Percentiles rank a stretch among this genome's conserved stretches.
Conservation (phyloP, 805 yeast species). For the Candida patagonica region DNA sequence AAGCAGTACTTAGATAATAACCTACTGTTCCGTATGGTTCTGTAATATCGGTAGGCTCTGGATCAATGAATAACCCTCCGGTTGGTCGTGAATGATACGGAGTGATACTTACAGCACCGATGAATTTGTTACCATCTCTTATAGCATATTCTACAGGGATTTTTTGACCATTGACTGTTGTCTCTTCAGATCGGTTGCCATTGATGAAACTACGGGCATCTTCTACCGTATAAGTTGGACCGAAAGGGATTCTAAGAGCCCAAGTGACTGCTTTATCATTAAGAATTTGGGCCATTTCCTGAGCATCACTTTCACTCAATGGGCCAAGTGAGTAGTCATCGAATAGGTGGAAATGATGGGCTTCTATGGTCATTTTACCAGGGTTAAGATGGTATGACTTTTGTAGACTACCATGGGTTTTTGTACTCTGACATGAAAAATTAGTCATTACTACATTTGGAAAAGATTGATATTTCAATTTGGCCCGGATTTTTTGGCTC, state of each 20-base stretch:
- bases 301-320: neutral
- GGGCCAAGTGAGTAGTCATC: neutral
- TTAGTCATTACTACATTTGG: too few relatives aligned
- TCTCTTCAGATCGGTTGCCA: neutral
- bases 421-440: too few relatives aligned
- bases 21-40: constrained; percentile 11
- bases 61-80: neutral
- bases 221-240: constrained; percentile 8
- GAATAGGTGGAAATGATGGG: neutral
- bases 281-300: neutral
- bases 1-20: constrained; percentile 16
- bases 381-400: too few relatives aligned
- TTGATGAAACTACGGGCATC: constrained; percentile 11
- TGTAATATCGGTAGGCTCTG: neutral
- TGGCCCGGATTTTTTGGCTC: too few relatives aligned
- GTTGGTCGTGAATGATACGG: neutral
- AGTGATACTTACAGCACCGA: constrained; percentile 10
- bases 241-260: constrained; percentile 11
- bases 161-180: neutral
- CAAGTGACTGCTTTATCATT: constrained; percentile 10
- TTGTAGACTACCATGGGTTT: too few relatives aligned
- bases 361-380: too few relatives aligned
- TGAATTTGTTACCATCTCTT: constrained; percentile 9
- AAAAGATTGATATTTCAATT: too few relatives aligned
- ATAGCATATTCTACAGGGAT: constrained; percentile 8